Conservation (phyloP, 2,329 filamentous ascomycete species). For the Karstenula rhodostoma region DNA sequence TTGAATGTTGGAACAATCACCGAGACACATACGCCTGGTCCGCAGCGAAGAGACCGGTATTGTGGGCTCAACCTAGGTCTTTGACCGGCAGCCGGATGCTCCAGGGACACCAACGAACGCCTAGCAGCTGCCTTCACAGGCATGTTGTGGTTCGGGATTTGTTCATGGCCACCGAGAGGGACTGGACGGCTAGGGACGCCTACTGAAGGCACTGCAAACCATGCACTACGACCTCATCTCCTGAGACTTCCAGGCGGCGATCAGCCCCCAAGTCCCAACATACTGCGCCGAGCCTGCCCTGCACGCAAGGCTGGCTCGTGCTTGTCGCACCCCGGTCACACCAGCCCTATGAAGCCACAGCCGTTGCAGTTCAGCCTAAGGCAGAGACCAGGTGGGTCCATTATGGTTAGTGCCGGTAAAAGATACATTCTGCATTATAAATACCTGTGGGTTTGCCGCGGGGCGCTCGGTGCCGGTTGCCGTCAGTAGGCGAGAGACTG, state of each 20-base stretch:
- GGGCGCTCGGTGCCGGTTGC: neutral
- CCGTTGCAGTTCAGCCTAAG: conserved; percentile 14
- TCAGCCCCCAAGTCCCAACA: neutral
- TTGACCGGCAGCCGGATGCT: conserved; percentile 29
- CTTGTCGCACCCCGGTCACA: conserved; percentile 9
- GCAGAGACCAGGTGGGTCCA: conserved; percentile 11
- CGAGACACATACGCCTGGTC: conserved; percentile 55
- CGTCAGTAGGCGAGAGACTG: neutral
- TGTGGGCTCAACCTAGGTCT: conserved; percentile 48
- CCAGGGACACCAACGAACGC: conserved; percentile 30
- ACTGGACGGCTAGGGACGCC: conserved; percentile 44
- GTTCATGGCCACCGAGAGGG: conserved; percentile 49
- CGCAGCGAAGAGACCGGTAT: conserved; percentile 54
- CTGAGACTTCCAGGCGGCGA: neutral
- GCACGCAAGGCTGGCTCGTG: conserved; percentile 8
- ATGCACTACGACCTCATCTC: neutral
- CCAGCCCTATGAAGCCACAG: conserved; percentile 14
- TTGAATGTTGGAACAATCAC: conserved; percentile 54
- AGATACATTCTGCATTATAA: neutral
- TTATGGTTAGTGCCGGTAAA: neutral
- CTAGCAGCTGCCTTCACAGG: conserved; percentile 41
- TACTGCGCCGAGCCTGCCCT: neutral
- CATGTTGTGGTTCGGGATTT: conserved; percentile 47
- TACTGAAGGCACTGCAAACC: conserved; percentile 18
- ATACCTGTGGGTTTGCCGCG: neutral